A percentile compares a stretch with the other conserved stretches of the same genome.
phyloP scores from a whole-genome alignment of 106 monocot genomes.

The Dendrobium huoshanense region DNA sequence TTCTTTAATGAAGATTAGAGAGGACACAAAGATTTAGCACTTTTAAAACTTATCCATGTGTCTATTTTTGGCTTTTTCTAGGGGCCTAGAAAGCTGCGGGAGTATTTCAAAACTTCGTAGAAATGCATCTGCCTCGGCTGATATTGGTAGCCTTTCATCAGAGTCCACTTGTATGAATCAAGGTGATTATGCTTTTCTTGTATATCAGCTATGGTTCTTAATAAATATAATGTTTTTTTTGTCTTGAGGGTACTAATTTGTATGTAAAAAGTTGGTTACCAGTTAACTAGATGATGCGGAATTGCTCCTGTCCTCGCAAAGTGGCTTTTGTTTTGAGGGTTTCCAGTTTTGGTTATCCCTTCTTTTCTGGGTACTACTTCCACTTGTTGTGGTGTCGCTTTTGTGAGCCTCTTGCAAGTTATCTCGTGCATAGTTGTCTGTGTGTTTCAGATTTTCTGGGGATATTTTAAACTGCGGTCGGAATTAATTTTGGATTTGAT shows the following conservation, averaged over 20 bases:
- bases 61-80: conserved; percentile 5
- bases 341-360: too few species aligned
- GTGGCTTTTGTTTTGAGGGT: too few species aligned
- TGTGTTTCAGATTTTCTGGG: too few species aligned
- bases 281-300: not conserved
- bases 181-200: conserved; percentile 24
- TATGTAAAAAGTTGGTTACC: not conserved
- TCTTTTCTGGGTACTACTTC: too few species aligned
- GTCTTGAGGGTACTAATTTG: not conserved
- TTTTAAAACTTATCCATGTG: not conserved
- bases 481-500: too few species aligned
- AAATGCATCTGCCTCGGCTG: conserved; percentile 64
- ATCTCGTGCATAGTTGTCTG: too few species aligned
- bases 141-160: conserved; percentile 40
- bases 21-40: not conserved
- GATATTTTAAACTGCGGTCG: too few species aligned
- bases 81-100: conserved; percentile 31
- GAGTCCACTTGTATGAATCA: conserved; percentile 37
- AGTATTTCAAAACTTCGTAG: conserved; percentile 41
- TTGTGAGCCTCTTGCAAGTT: too few species aligned
- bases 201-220: not conserved
- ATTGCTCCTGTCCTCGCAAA: too few species aligned
- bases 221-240: not conserved
- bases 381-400: too few species aligned
- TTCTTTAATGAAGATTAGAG: not conserved